A percentile compares a stretch with the other conserved stretches of the same genome.
Conservation (phyloP, 176 grass and related monocot genomes). For the Phoenix roebelenii region DNA sequence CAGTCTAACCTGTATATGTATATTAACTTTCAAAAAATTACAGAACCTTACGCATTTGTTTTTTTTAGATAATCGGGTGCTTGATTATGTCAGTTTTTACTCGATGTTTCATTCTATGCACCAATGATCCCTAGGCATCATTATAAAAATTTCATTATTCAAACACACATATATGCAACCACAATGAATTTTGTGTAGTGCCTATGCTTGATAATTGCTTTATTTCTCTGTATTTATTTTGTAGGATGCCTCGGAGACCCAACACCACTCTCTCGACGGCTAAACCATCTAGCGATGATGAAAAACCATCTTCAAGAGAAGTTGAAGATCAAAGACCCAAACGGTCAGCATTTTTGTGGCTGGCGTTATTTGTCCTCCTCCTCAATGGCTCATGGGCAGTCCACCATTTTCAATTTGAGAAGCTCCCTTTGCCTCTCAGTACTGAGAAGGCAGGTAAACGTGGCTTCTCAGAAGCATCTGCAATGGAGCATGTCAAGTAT, state of each 20-base stretch:
- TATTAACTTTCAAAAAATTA: too few species aligned
- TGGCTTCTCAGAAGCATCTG: constrained; percentile 81
- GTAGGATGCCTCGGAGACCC: not conserved
- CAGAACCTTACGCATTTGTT: too few species aligned
- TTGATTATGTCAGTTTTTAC: too few species aligned
- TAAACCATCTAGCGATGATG: constrained; percentile 23
- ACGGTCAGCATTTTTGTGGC: constrained; percentile 56
- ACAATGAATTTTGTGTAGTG: too few species aligned
- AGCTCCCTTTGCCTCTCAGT: constrained; percentile 61
- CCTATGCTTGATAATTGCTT: too few species aligned
- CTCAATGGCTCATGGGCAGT: constrained; percentile 79
- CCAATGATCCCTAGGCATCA: too few species aligned
- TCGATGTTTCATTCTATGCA: too few species aligned
- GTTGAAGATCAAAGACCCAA: constrained; percentile 24
- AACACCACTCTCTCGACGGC: not conserved
- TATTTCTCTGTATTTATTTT: not conserved
- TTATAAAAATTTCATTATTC: too few species aligned
- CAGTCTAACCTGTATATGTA: too few species aligned
- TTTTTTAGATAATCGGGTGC: too few species aligned
- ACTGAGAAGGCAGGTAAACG: constrained; percentile 66
- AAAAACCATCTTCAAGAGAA: constrained; percentile 15
- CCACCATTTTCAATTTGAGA: constrained; percentile 57
- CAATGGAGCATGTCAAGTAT: constrained; percentile 69
- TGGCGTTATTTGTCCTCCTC: constrained; percentile 59
- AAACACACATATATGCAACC: too few species aligned